Conservation (phyloP, 306 rosid species). For the Cucumis melo region DNA sequence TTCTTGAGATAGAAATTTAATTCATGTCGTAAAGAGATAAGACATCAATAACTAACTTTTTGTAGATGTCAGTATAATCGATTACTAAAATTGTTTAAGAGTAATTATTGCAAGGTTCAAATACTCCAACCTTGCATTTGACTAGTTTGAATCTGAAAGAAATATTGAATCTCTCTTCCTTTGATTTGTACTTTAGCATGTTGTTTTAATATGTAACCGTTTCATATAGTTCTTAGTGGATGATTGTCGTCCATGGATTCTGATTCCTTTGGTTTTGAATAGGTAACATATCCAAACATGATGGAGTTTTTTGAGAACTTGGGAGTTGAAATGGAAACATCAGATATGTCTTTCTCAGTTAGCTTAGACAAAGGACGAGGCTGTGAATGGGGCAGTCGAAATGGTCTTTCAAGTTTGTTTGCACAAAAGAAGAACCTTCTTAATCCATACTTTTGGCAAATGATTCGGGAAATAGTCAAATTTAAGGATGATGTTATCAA, state of each 20-base stretch:
- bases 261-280: neutral
- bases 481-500: constrained; percentile 60
- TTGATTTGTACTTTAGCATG: neutral
- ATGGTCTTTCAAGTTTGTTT: constrained; percentile 58
- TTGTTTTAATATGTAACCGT: neutral
- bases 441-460: constrained; percentile 66
- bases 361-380: constrained; percentile 67
- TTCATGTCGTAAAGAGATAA: neutral
- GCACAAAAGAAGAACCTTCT: constrained; percentile 60
- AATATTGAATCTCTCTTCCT: neutral
- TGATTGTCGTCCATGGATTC: neutral
- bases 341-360: constrained; percentile 80
- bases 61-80: neutral
- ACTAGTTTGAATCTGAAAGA: neutral
- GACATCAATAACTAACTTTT: neutral
- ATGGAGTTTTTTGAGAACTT: constrained; percentile 75
- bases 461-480: constrained; percentile 58
- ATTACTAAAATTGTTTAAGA: neutral
- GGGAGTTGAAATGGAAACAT: constrained; percentile 71
- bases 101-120: neutral
- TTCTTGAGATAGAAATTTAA: neutral
- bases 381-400: constrained; percentile 85
- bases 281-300: constrained; percentile 95
- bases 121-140: neutral
- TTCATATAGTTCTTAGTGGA: neutral